Base-by-base conservation (phyloP, 2,329 filamentous ascomycete genomes). In the Akanthomyces dipterigenus region DNA sequence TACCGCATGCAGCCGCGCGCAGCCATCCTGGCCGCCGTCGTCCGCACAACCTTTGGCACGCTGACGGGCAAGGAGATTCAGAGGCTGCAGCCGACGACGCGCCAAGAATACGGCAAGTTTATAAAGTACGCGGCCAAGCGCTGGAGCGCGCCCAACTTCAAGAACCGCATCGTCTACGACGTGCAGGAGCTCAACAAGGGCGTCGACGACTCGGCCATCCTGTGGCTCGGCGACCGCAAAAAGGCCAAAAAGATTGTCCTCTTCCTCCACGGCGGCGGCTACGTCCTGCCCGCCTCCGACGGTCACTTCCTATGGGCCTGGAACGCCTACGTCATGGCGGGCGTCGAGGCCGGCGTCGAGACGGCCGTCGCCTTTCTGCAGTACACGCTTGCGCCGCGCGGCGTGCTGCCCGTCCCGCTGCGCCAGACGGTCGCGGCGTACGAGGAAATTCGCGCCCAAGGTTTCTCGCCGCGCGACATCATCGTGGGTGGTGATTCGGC, bases 401-500 rank as follows among this genome's bases (percentile, higher is more conserved):
- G 65, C 3, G 51, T 60, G n/a, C 71, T 71, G 26, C 74, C 74
- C 1, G 61, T 62, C 0, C 74, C 74, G 36, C 66, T 76, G 12
- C 60, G 53, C 3, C 72, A 76, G 61, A 72, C 71, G 1, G 67
- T 63, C 14, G 68, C 67, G 3, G 74, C 70, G 1, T 67, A 76
- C 6, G 65, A 66, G 1, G 65, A 69, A n/a, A 46, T 76, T 1
- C 63, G 75, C 1, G 63, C 64, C 0, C 63, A 66, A 1, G 75
- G 74, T 3, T 63, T 74, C 49, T 45, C 45, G 6, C 68, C 74
- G 0, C 57, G 63, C 2, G 66, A 76, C 54, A 65, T 76, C 12
- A 63, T 74, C 9, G 59, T 75, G 12, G 72, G 71, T 3, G 72
- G 72, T 9, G 72, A 75, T 48, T 73, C 71, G 36, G 71, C 70